Base-by-base conservation (phyloP, 441 rosid species). In the Eruca vesicaria region DNA sequence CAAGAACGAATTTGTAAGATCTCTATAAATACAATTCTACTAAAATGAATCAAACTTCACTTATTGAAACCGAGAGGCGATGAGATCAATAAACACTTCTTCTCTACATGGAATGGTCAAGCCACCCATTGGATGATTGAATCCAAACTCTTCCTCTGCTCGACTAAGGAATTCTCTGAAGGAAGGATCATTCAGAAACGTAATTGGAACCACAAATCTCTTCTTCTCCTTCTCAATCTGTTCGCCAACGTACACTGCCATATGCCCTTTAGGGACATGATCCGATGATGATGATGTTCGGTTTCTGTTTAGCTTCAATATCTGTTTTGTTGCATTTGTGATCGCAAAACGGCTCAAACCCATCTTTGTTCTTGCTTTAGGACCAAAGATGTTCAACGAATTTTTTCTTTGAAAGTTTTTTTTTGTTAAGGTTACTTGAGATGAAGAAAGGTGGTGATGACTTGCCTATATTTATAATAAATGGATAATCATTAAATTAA, bases 101-200 rank as follows among this genome's bases (percentile, higher is more conserved):
- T 78, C 81, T 36, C 67, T 71, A 63, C 88, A 87, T 0, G 88
- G 86, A 64, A 86, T 78, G 0, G 87, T 88, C 75, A 87, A 83
- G 41, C 84, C 83, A 4, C 90, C 88, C 79, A 50, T 79, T 19
- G 87, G 88, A 74, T 87, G 85, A 55, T 83, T n/a, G 52, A 80
- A 86, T 16, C 90, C 90, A 31, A 87, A 87, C 73, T 85, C 89
- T 69, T 90, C 87, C 76, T 85, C 88, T 2, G 83, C 83, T 58
- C 68, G 71, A 48, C 45, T 72, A 8, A 83, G 85, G 66, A 86
- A 78, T 57, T 75, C 82, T 52, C 71, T 63, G 38, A 86, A 86
- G 1, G 80, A 79, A 68, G 85, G 79, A 36, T 75, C 83, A 43
- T 81, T 84, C 72, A 85, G 43, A 33, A 71, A 77, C 41, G 82